These are phyloP conservation scores for Lecanoromycetidae sp. DNA, from an alignment of 2,329 filamentous ascomycete genomes.

Conservation along the genomic window DNA sequence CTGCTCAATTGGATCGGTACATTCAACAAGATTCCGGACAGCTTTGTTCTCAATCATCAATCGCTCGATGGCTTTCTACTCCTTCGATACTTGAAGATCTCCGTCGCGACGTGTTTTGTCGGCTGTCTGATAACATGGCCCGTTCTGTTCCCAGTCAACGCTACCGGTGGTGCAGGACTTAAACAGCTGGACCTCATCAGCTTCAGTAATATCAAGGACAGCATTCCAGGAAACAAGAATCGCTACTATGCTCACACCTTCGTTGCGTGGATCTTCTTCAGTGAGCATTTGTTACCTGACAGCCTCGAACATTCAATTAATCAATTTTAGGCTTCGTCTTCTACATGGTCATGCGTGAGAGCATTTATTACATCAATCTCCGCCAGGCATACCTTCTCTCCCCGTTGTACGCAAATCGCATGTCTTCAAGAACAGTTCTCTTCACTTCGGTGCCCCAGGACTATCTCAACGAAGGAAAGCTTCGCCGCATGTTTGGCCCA, in stretches of 20 bases:
- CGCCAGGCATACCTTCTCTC: slow-evolving; percentile 86
- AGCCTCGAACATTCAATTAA: neutral
- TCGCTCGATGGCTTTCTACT: slow-evolving; percentile 88
- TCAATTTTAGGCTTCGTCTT: slow-evolving; percentile 55
- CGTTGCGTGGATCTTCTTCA: slow-evolving; percentile 69
- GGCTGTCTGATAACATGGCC: slow-evolving; percentile 80
- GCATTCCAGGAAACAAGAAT: no score
- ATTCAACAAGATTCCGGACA: slow-evolving; percentile 50
- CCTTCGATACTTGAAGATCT: slow-evolving; percentile 72
- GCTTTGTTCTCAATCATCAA: slow-evolving; percentile 75
- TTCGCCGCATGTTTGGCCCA: slow-evolving; percentile 70
- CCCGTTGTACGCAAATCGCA: slow-evolving; percentile 67
- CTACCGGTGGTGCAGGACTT: slow-evolving; percentile 58
- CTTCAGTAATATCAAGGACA: slow-evolving; percentile 58
- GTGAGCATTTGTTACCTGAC: slow-evolving; percentile 24
- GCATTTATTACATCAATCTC: slow-evolving; percentile 82
- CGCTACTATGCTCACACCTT: slow-evolving; percentile 74
- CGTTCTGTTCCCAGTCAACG: slow-evolving; percentile 76
- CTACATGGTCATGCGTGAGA: slow-evolving; percentile 75
- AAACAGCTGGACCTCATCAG: slow-evolving; percentile 64
- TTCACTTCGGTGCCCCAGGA: slow-evolving; percentile 71
- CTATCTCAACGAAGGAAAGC: slow-evolving; percentile 64
- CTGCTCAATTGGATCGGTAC: slow-evolving; percentile 41
- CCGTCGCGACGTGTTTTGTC: slow-evolving; percentile 66
- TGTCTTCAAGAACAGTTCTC: slow-evolving; percentile 82